Evolutionary conservation across 2,329 filamentous ascomycete species (phyloP).

Genomic region (Westerdykella ornata): DNA sequence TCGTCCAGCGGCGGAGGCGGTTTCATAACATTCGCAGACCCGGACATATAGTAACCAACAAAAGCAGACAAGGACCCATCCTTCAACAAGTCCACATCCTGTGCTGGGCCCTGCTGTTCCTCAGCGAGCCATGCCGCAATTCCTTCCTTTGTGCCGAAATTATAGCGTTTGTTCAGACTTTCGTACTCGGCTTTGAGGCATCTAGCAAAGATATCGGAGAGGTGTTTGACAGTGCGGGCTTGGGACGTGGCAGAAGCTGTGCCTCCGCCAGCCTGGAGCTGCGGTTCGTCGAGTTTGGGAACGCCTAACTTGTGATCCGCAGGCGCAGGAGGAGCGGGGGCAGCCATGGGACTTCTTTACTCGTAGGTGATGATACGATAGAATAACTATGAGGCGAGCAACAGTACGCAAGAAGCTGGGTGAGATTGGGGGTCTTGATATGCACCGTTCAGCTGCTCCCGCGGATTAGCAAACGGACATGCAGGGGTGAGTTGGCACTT

Average conservation of each 20-base stretch:
- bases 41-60: constrained; percentile 43
- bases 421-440: too few species aligned
- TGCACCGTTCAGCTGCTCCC: background rate
- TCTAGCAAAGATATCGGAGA: constrained; percentile 22
- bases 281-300: constrained; percentile 26
- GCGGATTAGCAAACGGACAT: background rate
- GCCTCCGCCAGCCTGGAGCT: constrained; percentile 37
- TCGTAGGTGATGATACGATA: background rate
- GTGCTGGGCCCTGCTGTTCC: constrained; percentile 22
- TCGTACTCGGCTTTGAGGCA: constrained; percentile 27
- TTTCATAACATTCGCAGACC: constrained; percentile 42
- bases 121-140: constrained; percentile 26
- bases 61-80: constrained; percentile 30
- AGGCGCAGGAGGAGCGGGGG: background rate
- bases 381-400: too few species aligned
- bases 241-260: constrained; percentile 23
- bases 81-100: constrained; percentile 21
- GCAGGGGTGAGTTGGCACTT: background rate
- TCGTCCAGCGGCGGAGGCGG: constrained; percentile 48
- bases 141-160: constrained; percentile 28
- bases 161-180: constrained; percentile 25
- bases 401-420: too few species aligned
- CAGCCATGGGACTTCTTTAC: background rate
- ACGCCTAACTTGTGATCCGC: constrained; percentile 27
- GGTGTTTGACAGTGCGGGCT: constrained; percentile 25